These are phyloP conservation scores for Phytophthora sp. DNA, from an alignment of 352 stramenopile genomes.

Conservation along the genomic window DNA sequence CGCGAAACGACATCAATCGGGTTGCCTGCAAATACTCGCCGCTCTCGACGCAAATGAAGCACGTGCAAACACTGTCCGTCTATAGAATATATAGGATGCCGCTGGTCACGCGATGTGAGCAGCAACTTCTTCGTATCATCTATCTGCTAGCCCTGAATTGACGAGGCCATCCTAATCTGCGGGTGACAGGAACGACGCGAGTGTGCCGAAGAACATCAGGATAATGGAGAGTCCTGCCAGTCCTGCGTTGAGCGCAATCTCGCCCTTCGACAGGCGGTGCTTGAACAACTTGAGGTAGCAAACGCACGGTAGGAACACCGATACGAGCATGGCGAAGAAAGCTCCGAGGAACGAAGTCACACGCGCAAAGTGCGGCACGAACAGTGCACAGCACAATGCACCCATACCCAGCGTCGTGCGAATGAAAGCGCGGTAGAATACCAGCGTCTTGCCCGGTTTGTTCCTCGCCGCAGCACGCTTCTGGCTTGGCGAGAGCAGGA, in stretches of 20 bases:
- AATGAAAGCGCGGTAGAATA: slow-evolving; percentile 69
- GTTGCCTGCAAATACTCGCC: not conserved
- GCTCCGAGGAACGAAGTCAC: slow-evolving; percentile 86
- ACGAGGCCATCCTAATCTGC: slow-evolving; percentile 58
- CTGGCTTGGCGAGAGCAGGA: slow-evolving; percentile 58
- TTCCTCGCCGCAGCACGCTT: slow-evolving; percentile 34
- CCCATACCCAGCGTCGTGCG: slow-evolving; percentile 61
- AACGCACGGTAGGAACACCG: slow-evolving; percentile 82
- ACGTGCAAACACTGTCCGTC: slow-evolving; percentile 11
- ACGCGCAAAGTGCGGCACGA: slow-evolving; percentile 84
- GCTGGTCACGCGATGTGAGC: slow-evolving; percentile 10
- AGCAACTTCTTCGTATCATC: slow-evolving; percentile 23
- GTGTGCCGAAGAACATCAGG: slow-evolving; percentile 76
- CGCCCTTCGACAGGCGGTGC: slow-evolving; percentile 44
- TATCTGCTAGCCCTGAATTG: slow-evolving; percentile 3
- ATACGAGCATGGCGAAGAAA: slow-evolving; percentile 88
- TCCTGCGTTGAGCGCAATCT: slow-evolving; percentile 59
- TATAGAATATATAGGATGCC: slow-evolving; percentile 27
- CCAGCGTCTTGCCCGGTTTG: slow-evolving; percentile 34
- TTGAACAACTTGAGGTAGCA: slow-evolving; percentile 90
- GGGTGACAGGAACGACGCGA: slow-evolving; percentile 80
- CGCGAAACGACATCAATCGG: not conserved
- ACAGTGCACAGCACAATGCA: slow-evolving; percentile 69
- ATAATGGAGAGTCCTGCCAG: slow-evolving; percentile 68
- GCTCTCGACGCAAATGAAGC: too few relatives aligned